Conservation (phyloP, 1,284 basidiomycete species). For the Cystobasidium slooffiae region DNA sequence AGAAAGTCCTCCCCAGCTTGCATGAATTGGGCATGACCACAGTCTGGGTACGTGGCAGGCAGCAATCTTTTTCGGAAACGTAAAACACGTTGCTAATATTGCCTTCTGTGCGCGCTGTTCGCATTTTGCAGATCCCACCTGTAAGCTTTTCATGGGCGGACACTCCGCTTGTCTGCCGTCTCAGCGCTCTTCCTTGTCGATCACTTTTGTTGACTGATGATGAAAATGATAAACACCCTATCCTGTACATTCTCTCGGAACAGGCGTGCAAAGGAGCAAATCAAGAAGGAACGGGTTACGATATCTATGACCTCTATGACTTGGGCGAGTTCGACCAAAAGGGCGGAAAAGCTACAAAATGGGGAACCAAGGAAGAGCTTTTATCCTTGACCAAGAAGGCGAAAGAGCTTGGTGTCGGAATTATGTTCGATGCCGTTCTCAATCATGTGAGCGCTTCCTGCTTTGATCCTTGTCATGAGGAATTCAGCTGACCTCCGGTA, state of each 20-base stretch:
- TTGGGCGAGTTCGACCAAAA: slow-evolving; percentile 91
- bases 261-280: slow-evolving; percentile 43
- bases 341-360: slow-evolving; percentile 77
- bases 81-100: neutral
- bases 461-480: no score
- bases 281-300: slow-evolving; percentile 41
- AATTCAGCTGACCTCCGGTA: slow-evolving; percentile 55
- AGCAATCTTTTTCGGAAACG: neutral
- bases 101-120: neutral
- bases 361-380: slow-evolving; percentile 86
- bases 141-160: slow-evolving; percentile 5
- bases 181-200: neutral
- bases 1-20: slow-evolving; percentile 29
- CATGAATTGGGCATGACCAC: slow-evolving; percentile 34
- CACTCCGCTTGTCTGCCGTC: slow-evolving; percentile 5
- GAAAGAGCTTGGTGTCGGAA: slow-evolving; percentile 63
- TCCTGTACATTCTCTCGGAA: neutral
- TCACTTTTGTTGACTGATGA: slow-evolving; percentile 4
- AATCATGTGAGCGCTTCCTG: neutral
- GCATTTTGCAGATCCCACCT: slow-evolving; percentile 35
- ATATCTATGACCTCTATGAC: slow-evolving; percentile 52
- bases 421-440: slow-evolving; percentile 67
- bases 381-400: slow-evolving; percentile 66
- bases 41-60: slow-evolving; percentile 25
- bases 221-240: neutral